A percentile compares a stretch with the other conserved stretches of the same genome.
phyloP scores from a whole-genome alignment of 83 land plant genomes.

The Picea abies region DNA sequence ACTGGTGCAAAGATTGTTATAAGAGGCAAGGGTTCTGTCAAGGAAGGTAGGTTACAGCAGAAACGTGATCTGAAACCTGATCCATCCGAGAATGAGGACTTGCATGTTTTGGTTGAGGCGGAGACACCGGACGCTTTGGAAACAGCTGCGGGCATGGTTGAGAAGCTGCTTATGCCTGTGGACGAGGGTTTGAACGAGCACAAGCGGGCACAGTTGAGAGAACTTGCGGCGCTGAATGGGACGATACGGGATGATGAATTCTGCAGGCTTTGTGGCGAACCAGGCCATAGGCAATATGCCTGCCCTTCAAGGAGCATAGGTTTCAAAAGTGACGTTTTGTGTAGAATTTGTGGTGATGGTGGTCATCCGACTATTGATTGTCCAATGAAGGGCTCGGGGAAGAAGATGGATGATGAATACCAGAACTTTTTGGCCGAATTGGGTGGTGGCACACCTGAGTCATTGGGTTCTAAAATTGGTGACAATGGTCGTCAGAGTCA shows the following conservation, averaged over 20 bases:
- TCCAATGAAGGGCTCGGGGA: constrained; percentile 71
- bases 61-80: too few species aligned
- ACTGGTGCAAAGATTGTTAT: constrained; percentile 85
- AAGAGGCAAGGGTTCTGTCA: constrained; percentile 76
- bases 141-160: constrained; percentile 75
- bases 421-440: constrained; percentile 79
- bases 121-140: constrained; percentile 74
- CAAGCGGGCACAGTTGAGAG: constrained; percentile 74
- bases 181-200: constrained; percentile 81
- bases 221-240: constrained; percentile 77
- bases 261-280: constrained; percentile 76
- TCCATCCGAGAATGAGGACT: too few species aligned
- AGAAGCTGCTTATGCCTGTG: constrained; percentile 73
- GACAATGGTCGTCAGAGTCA: constrained; percentile 21
- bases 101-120: constrained; percentile 85
- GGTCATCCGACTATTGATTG: constrained; percentile 89
- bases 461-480: not conserved
- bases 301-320: constrained; percentile 62
- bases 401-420: constrained; percentile 88
- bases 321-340: constrained; percentile 71
- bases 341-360: constrained; percentile 85
- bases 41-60: constrained; percentile 33
- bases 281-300: constrained; percentile 74
- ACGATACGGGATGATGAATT: constrained; percentile 74
- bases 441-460: constrained; percentile 48